Evolutionary conservation across 208 protist genomes (phyloP), one percentile per base, ranked within the genome.

Genomic region (Trypanosoma theileri): DNA sequence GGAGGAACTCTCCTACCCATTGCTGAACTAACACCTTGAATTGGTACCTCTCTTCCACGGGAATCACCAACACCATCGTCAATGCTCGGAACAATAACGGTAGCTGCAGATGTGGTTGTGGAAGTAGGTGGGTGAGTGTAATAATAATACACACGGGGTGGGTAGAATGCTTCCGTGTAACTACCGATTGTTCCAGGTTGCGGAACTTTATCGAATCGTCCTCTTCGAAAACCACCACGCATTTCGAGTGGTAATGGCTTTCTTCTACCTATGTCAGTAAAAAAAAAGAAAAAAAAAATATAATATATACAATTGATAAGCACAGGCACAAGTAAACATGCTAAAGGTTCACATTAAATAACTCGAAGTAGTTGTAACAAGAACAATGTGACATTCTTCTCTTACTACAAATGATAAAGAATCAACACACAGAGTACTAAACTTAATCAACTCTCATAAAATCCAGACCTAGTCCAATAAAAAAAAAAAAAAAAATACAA

Each of bases 131-230:
- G 76, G 46, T 85, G 77, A 12, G 80, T 57, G 62, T 91, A 81
- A 57, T 89, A 91, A 57, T 82, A 85, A 54, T 91, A 94, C 35
- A 85, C 60, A 17, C 88, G 85, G 14, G 85, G 79, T 19, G 88
- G 88, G 48, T 91, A 94, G 56, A 81, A 56, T 24, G 88, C 84
- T 16, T 83, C 83, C 14, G 84, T 74, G 65, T 90, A 91, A 59
- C 72, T 91, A 53, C 62, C 59, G 21, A 90, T 73, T 31, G 61
- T 46, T 28, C 71, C 71, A 16, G 76, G 59, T 56, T 81, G 80
- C 22, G 73, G 60, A 66, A 66, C 31, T 55, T 77, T 79, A 17
- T 83, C 78, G 28, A 77, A 54, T 8, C 78, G 73, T 14, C 66
- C 66, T 28, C 78, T 68, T 21, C 73, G 61, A 75, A 83, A 79